Evolutionary conservation across 495 filamentous ascomycete genomes (phyloP).

Genomic region (Neurospora sp.): DNA sequence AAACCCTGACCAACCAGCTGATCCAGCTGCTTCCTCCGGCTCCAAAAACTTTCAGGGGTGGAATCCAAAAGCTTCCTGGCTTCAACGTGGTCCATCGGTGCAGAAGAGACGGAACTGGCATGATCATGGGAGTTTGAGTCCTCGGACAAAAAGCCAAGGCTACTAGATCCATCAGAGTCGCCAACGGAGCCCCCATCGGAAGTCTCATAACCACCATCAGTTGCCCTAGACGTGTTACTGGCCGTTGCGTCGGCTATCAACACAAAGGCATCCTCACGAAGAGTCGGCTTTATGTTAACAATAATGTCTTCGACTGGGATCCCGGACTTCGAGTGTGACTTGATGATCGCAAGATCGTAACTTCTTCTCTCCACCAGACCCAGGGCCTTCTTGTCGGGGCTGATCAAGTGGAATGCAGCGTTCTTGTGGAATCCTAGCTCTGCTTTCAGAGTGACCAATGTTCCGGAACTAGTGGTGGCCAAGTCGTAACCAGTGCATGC

Average conservation of each 20-base stretch:
- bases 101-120: background rate
- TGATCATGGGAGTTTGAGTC: background rate
- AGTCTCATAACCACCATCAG: background rate
- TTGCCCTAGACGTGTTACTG: background rate
- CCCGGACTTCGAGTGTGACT: background rate
- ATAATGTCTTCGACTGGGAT: background rate
- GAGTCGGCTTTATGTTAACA: background rate
- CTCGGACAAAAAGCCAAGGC: background rate
- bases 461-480: background rate
- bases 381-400: background rate
- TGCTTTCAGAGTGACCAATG: background rate
- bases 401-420: background rate
- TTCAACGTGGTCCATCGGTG: background rate
- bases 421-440: background rate
- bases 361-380: background rate
- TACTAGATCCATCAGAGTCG: background rate
- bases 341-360: conserved; percentile 1
- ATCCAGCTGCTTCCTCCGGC: background rate
- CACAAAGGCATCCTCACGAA: background rate
- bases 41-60: background rate
- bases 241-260: background rate
- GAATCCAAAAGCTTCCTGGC: background rate
- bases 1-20: background rate
- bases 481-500: background rate
- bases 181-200: background rate